A percentile compares a stretch with the other conserved stretches of the same genome.
phyloP scores from a whole-genome alignment of 129 eudicot genomes.

The Flaveria bidentis region DNA sequence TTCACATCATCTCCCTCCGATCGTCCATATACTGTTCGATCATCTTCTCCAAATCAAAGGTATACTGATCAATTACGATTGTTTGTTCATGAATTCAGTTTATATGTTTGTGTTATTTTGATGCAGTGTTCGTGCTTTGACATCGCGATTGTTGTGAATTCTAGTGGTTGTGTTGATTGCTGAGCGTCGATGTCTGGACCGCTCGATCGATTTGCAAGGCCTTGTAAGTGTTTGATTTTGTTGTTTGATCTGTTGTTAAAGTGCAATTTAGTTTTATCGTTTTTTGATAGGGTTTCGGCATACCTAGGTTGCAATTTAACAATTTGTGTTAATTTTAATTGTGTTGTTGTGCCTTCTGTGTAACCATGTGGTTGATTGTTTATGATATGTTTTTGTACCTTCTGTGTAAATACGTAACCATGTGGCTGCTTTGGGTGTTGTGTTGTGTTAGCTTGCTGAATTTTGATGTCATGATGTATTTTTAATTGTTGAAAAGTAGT shows the following conservation, averaged over 20 bases:
- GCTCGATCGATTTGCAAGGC: conserved; percentile 83
- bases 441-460: neutral
- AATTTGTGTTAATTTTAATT: neutral
- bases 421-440: too few relatives aligned
- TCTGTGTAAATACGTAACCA: too few relatives aligned
- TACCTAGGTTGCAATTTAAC: conserved; percentile 7
- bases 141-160: conserved; percentile 14
- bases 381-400: too few relatives aligned
- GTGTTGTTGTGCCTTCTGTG: neutral
- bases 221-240: conserved; percentile 56
- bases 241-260: neutral
- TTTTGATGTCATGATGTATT: neutral
- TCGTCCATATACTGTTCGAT: conserved; percentile 7
- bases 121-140: conserved; percentile 17
- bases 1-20: conserved; percentile 5
- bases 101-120: neutral
- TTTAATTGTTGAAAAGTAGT: too few relatives aligned
- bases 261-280: neutral
- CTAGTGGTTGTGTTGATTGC: conserved; percentile 6
- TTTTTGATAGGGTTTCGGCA: conserved; percentile 24
- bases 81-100: conserved; percentile 26
- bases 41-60: conserved; percentile 8
- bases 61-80: neutral
- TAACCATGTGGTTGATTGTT: too few relatives aligned
- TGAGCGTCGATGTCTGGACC: conserved; percentile 77